Base-by-base conservation (phyloP, 257 asterid genomes). In the Asclepias syriaca region DNA sequence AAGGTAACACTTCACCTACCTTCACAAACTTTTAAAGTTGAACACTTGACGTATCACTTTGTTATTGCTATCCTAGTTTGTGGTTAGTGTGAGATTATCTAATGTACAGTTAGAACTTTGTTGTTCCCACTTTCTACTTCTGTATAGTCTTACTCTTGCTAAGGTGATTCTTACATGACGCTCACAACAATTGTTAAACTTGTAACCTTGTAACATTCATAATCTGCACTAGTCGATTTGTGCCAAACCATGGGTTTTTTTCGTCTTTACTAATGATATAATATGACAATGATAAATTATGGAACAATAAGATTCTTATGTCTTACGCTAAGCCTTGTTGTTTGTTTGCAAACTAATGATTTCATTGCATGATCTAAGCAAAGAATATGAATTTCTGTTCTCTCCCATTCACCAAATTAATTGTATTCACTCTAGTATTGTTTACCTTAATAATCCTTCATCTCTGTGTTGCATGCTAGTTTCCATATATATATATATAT, bases 1-100 rank as follows among this genome's bases (percentile, higher is more conserved):
- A 68, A 68, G 72, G 72, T 68, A 68, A 68, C 29, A 29, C 29
- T 37, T 63, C 49, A 37, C 16, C 50, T 64, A 18, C 29, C 32
- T 6, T 21, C 24, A 21, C 34, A 21, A 53, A 2, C 7, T 56
- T 61, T 61, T 34, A 8, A 8, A 6, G 27, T 19, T 37, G 19
- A 39, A 37, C 24, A 64, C 50, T 61, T 61, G 22, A 61, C n/a
- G 6, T 32, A 61, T 14, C 19, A 32, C 32, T 34, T 32, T 13
- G 22, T 59, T 27, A 21, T 57, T 59, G 65, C 65, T 12, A n/a
- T 4, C 65, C n/a, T 24, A 24, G 39, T 58, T 8, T 13, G 9
- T 13, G 65, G 32, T 29, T 12, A 59, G 40, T 59, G 43, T 10
- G 34, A 29, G 19, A 58, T 59, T 27, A 29, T 59, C 65, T 27